phyloP scores from a whole-genome alignment of 2,329 filamentous ascomycete species.

The Aquanectria penicillioides region DNA sequence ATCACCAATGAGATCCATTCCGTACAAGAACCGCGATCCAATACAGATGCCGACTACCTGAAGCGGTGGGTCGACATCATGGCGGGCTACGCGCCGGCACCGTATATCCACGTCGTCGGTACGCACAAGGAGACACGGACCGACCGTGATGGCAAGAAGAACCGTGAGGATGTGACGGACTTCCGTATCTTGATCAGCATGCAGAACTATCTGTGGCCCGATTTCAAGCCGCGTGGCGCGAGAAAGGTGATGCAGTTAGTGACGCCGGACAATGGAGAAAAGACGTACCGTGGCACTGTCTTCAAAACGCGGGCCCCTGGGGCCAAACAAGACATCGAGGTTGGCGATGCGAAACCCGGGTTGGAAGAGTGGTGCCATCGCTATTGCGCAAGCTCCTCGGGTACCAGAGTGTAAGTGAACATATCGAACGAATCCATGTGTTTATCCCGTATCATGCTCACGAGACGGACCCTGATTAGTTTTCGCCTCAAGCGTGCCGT shows the following conservation, averaged over 20 bases:
- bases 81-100: conserved; percentile 26
- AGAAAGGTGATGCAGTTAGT: conserved; percentile 16
- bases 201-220: conserved; percentile 36
- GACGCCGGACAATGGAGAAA: conserved; percentile 29
- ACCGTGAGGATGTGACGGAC: conserved; percentile 26
- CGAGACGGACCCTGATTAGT: no score
- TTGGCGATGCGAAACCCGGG: conserved; percentile 29
- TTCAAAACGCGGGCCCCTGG: conserved; percentile 27
- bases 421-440: rapidly evolving
- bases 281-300: conserved; percentile 36
- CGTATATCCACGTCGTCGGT: conserved; percentile 31
- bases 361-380: conserved; percentile 36
- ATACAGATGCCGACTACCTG: conserved; percentile 21
- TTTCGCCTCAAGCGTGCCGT: conserved; percentile 31
- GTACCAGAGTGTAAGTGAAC: conserved; percentile 33
- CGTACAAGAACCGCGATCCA: conserved; percentile 29
- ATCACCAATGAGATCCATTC: conserved; percentile 30
- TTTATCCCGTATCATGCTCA: background rate
- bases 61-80: conserved; percentile 28
- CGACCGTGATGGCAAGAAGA: conserved; percentile 31
- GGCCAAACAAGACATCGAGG: conserved; percentile 27
- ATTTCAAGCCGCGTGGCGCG: conserved; percentile 5
- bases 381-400: conserved; percentile 28
- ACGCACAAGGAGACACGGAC: conserved; percentile 26
- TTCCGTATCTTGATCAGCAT: conserved; percentile 32